Evolutionary conservation across 345 rosid genomes (phyloP).

Genomic region (Turritis glabra): DNA sequence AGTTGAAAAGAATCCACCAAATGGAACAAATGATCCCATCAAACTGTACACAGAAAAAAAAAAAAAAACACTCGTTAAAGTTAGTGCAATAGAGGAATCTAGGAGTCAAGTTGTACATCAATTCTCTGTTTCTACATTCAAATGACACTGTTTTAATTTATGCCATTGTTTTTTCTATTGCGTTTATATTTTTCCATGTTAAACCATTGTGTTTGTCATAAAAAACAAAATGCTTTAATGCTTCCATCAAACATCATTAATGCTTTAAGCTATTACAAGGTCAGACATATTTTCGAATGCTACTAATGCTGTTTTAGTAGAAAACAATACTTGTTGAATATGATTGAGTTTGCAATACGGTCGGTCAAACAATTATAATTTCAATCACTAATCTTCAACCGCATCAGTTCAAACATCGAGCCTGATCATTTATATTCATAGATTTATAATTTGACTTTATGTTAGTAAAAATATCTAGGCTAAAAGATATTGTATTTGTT

Average conservation of each 20-base stretch:
- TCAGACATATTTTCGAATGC: not conserved
- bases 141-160: not conserved
- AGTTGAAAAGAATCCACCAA: constrained; percentile 81
- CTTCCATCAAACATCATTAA: not conserved
- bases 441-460: too few species aligned
- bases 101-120: not conserved
- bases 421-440: not conserved
- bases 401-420: not conserved
- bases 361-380: too few species aligned
- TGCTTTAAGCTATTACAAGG: not conserved
- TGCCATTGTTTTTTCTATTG: not conserved
- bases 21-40: constrained; percentile 95
- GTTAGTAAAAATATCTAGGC: not conserved
- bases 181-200: not conserved
- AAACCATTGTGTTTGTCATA: not conserved
- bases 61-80: not conserved
- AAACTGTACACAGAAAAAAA: constrained; percentile 47
- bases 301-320: not conserved
- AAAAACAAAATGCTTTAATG: not conserved
- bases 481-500: not conserved
- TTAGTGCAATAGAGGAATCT: not conserved
- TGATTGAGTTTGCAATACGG: not conserved
- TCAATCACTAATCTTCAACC: not conserved
- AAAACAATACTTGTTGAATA: not conserved
- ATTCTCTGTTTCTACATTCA: not conserved